These are phyloP conservation scores for Euphrasia arctica DNA, from an alignment of 305 asterid genomes.

Conservation along the genomic window DNA sequence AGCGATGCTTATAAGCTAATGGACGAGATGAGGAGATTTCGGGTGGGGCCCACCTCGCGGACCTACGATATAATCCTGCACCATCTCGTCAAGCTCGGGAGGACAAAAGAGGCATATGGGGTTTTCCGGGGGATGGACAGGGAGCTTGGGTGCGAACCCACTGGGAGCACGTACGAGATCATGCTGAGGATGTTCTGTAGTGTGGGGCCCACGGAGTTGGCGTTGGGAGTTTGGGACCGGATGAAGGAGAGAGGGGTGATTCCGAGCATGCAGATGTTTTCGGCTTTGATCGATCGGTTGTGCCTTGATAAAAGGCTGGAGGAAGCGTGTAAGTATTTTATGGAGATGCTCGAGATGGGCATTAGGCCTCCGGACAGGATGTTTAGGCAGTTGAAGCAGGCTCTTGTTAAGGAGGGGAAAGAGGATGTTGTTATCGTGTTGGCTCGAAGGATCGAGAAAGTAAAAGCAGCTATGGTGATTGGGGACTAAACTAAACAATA, in stretches of 20 bases:
- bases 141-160: conserved; percentile 59
- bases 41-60: conserved; percentile 71
- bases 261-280: conserved; percentile 77
- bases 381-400: conserved; percentile 53
- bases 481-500: conserved; percentile 8
- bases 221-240: conserved; percentile 56
- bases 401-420: conserved; percentile 61
- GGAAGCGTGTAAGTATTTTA: conserved; percentile 52
- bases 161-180: conserved; percentile 69
- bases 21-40: conserved; percentile 60
- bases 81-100: conserved; percentile 49
- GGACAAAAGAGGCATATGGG: conserved; percentile 52
- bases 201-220: conserved; percentile 56
- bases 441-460: conserved; percentile 46
- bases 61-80: conserved; percentile 72
- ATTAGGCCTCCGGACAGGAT: conserved; percentile 62
- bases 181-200: conserved; percentile 82
- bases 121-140: conserved; percentile 55
- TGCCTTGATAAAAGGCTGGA: conserved; percentile 49
- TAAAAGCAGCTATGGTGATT: conserved; percentile 45
- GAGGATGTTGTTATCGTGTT: conserved; percentile 40
- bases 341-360: conserved; percentile 83
- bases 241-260: conserved; percentile 73
- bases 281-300: conserved; percentile 53
- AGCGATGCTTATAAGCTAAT: conserved; percentile 51